Evolutionary conservation across 208 protist species (phyloP), one percentile per base, ranked within the genome.

Genomic region (Eutreptiella sp.): DNA sequence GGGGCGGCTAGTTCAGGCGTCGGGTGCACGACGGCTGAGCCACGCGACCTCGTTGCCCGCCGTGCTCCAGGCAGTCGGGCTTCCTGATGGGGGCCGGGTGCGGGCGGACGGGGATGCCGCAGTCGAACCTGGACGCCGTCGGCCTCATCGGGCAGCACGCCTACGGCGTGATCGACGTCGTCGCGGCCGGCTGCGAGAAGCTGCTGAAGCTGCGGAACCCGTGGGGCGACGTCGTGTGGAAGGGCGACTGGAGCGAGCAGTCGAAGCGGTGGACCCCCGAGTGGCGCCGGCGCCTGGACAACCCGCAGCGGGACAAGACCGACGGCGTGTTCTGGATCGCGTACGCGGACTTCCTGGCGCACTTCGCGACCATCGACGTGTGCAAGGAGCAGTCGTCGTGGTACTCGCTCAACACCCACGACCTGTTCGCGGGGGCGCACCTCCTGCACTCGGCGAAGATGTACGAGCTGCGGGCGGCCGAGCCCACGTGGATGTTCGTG

Each of bases 311-410:
- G n/a, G n/a, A n/a, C n/a, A n/a, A n/a, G n/a, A n/a, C n/a, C n/a
- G n/a, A n/a, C n/a, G n/a, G n/a, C n/a, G n/a, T n/a, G n/a, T n/a
- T n/a, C n/a, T n/a, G n/a, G n/a, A n/a, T n/a, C n/a, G n/a, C n/a
- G n/a, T n/a, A n/a, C n/a, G n/a, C n/a, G n/a, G 53, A 61, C 53
- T 50, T 61, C 23, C 4, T 61, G 35, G 14, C 48, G 35, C 43
- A 61, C 14, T 61, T 61, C 46, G 11, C 14, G 4, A 5, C 24
- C 46, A 27, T 61, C 24, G 38, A 50, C 35, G 19, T 61, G 7
- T 61, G 53, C 46, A 57, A 32, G 23, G 23, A 24, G 31, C 36
- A 54, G n/a, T 16, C 33, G 36, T 24, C 33, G 14, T 57, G 50
- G 50, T 16, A 47, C 31, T 57, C 50, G 7, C 24, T 31, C 31